Evolutionary conservation across 75 land plant genomes (phyloP).

Genomic region (Selaginella moellendorffii): DNA sequence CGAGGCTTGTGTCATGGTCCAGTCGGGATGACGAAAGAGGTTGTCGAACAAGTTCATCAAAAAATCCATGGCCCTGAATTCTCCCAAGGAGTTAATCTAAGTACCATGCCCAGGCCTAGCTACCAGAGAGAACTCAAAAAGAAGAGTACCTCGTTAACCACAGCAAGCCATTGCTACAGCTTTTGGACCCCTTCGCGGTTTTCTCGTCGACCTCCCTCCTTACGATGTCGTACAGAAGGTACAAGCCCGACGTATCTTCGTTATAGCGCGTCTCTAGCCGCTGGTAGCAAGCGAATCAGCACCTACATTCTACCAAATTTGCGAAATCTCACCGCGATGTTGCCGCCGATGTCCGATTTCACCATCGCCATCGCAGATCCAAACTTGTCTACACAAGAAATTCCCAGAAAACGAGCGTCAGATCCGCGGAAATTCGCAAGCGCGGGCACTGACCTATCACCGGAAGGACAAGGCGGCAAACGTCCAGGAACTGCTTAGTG

Average conservation of each 20-base stretch:
- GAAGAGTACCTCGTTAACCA: conserved; percentile 78
- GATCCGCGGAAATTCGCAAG: neutral
- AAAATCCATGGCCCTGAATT: conserved; percentile 81
- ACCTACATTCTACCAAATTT: neutral
- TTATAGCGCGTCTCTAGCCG: conserved; percentile 59
- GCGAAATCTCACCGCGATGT: conserved; percentile 48
- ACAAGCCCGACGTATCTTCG: conserved; percentile 33
- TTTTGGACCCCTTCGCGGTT: conserved; percentile 72
- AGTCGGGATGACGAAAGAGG: conserved; percentile 56
- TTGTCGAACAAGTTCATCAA: conserved; percentile 78
- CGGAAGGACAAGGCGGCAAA: conserved; percentile 71
- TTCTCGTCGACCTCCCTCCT: conserved; percentile 54
- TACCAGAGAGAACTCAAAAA: too few relatives aligned
- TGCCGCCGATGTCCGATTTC: conserved; percentile 73
- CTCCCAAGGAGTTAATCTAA: neutral
- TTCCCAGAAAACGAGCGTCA: neutral
- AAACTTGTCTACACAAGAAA: conserved; percentile 55
- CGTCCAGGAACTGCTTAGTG: conserved; percentile 84
- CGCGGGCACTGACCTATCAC: conserved; percentile 42
- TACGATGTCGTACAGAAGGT: conserved; percentile 51
- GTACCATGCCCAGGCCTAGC: neutral
- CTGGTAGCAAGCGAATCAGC: conserved; percentile 22
- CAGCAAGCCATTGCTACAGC: conserved; percentile 85
- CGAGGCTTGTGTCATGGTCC: conserved; percentile 78
- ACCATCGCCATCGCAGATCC: conserved; percentile 56